Evolutionary conservation across 2,329 filamentous ascomycete species (phyloP).

Genomic region (Teratosphaeria destructans): DNA sequence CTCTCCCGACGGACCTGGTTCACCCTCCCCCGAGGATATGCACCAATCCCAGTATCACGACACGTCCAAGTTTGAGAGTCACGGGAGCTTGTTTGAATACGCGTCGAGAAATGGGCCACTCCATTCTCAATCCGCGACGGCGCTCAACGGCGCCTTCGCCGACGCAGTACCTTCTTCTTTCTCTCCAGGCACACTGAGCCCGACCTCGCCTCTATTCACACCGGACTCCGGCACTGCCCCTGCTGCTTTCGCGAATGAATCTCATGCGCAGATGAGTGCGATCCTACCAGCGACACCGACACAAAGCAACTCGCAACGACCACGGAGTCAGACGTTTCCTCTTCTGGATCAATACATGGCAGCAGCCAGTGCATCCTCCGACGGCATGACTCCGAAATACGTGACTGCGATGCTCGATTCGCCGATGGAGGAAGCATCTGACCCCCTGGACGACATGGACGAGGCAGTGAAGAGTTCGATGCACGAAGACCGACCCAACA

Average conservation of each 20-base stretch:
- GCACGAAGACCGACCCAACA: constrained; percentile 13
- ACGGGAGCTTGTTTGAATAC: constrained; percentile 52
- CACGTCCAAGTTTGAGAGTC: constrained; percentile 50
- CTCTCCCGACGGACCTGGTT: constrained; percentile 56
- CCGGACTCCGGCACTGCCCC: constrained; percentile 58
- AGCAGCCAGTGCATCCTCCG: constrained; percentile 40
- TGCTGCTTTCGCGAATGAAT: constrained; percentile 51
- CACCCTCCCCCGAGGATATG: constrained; percentile 57
- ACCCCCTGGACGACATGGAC: constrained; percentile 30
- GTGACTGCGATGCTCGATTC: constrained; percentile 29
- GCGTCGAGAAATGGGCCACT: constrained; percentile 50
- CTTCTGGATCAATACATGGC: constrained; percentile 53
- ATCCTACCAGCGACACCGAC: constrained; percentile 33
- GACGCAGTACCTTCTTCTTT: constrained; percentile 57
- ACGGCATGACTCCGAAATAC: constrained; percentile 46
- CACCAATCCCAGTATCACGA: constrained; percentile 57
- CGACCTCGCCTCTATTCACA: constrained; percentile 67
- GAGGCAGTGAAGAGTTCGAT: constrained; percentile 29
- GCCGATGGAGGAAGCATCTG: constrained; percentile 23
- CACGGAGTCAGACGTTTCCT: constrained; percentile 81
- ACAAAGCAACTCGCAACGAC: constrained; percentile 54
- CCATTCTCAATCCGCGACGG: constrained; percentile 56
- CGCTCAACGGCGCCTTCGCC: constrained; percentile 57
- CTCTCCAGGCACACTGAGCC: constrained; percentile 61
- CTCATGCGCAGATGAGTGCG: constrained; percentile 29